Conservation (phyloP, 805 yeast genomes). For the Alloascoidea africana region DNA sequence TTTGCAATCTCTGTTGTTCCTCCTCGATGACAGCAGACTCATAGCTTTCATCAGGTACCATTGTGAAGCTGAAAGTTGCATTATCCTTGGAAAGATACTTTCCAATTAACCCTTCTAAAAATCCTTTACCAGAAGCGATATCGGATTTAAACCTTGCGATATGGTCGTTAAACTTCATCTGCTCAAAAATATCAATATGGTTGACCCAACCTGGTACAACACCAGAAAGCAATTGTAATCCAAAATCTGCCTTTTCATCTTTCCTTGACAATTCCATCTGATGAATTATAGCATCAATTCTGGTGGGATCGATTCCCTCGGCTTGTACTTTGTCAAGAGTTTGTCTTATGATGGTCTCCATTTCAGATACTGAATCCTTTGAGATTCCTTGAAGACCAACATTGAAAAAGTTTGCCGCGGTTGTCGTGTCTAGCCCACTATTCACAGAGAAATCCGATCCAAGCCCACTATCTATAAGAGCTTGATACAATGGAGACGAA, state of each 20-base stretch:
- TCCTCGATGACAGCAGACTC: conserved; percentile 33
- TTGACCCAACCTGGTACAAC: conserved; percentile 81
- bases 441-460: conserved; percentile 83
- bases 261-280: conserved; percentile 75
- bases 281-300: conserved; percentile 77
- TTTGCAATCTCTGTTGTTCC: conserved; percentile 37
- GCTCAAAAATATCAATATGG: conserved; percentile 57
- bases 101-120: conserved; percentile 47
- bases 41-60: conserved; percentile 55
- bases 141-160: conserved; percentile 48
- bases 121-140: conserved; percentile 32
- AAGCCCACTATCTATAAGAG: conserved; percentile 68
- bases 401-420: conserved; percentile 64
- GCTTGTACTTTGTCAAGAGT: conserved; percentile 29
- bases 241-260: conserved; percentile 83
- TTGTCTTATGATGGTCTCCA: conserved; percentile 31
- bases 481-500: conserved; percentile 77
- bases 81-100: conserved; percentile 30
- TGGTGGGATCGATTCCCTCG: conserved; percentile 32
- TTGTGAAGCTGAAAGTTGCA: conserved; percentile 55
- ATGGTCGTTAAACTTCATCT: conserved; percentile 48
- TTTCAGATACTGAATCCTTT: conserved; percentile 24
- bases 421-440: conserved; percentile 73
- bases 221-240: conserved; percentile 58
- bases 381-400: conserved; percentile 73